Evolutionary conservation across 2,329 filamentous ascomycete genomes (phyloP).

Genomic region (Chaetomium globosum): DNA sequence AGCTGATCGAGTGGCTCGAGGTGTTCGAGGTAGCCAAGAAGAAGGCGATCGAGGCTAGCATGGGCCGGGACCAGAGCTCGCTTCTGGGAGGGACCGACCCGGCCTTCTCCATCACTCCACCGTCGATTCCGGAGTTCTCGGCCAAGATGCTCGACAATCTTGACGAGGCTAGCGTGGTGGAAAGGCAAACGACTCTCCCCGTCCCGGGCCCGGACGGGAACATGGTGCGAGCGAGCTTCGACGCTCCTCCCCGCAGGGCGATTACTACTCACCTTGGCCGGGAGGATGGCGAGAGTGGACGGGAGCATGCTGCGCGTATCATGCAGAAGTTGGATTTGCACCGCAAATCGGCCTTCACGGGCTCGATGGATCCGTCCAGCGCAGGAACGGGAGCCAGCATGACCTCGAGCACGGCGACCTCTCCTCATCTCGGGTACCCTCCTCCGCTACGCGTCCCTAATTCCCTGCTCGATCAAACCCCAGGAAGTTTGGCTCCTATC

Average conservation of each 20-base stretch:
- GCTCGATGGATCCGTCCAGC: conserved; percentile 42
- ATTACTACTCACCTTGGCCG: conserved; percentile 56
- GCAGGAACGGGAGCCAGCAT: conserved; percentile 49
- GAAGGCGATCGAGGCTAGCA: conserved; percentile 77
- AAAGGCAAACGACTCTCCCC: conserved; percentile 66
- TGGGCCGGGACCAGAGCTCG: conserved; percentile 53
- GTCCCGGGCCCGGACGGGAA: conserved; percentile 63
- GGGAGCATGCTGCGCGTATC: conserved; percentile 82
- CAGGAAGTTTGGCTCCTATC: conserved; percentile 73
- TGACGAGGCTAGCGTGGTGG: conserved; percentile 46
- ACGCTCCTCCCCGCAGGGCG: conserved; percentile 60
- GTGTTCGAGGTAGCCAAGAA: conserved; percentile 94
- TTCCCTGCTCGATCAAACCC: conserved; percentile 49
- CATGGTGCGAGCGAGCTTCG: conserved; percentile 68
- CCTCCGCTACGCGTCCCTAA: conserved; percentile 33
- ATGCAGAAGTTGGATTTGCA: conserved; percentile 92
- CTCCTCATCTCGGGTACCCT: conserved; percentile 37
- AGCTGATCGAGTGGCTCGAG: conserved; percentile 93
- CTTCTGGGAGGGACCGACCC: conserved; percentile 62
- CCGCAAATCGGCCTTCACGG: conserved; percentile 69
- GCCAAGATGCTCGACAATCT: conserved; percentile 63
- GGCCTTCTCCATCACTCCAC: conserved; percentile 89
- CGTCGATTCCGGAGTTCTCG: conserved; percentile 86
- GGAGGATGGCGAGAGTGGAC: conserved; percentile 72
- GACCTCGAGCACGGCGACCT: conserved; percentile 48